phyloP scores from a whole-genome alignment of 1,284 basidiomycete species.

The Boletus smithii region DNA sequence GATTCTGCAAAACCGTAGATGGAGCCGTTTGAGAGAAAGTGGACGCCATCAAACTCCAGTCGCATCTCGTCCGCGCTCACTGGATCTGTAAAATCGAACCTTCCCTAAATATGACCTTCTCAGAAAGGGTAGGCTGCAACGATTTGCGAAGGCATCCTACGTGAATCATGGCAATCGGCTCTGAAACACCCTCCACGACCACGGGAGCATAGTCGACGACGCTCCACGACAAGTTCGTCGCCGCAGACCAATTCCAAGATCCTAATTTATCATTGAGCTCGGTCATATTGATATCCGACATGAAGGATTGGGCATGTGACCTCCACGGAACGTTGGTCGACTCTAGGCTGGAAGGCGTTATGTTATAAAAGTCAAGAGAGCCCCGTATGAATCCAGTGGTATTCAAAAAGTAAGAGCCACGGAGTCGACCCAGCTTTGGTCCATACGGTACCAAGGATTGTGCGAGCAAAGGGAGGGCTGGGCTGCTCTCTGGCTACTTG shows the following conservation, averaged over 20 bases:
- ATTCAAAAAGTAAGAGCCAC: constrained; percentile 66
- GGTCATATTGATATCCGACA: constrained; percentile 50
- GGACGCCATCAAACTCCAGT: constrained; percentile 75
- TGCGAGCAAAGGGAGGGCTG: constrained; percentile 47
- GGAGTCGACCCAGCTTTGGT: constrained; percentile 41
- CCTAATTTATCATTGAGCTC: constrained; percentile 46
- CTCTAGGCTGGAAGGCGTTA: constrained; percentile 45
- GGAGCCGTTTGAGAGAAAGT: constrained; percentile 73
- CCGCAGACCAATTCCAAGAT: constrained; percentile 67
- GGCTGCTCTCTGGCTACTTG: constrained; percentile 51
- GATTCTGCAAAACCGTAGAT: constrained; percentile 74
- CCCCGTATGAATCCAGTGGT: constrained; percentile 75
- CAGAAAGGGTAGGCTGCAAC: background rate
- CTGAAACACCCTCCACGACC: constrained; percentile 31
- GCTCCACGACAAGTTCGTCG: constrained; percentile 61
- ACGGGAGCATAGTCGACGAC: constrained; percentile 54
- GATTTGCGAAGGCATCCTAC: constrained; percentile 41
- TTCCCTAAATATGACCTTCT: constrained; percentile 46
- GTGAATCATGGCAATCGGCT: constrained; percentile 56
- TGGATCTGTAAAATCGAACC: constrained; percentile 60
- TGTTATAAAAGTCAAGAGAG: constrained; percentile 57
- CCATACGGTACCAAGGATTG: constrained; percentile 49
- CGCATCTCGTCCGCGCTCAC: constrained; percentile 53
- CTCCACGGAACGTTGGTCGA: constrained; percentile 47
- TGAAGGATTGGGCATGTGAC: constrained; percentile 45